Base-by-base conservation (phyloP, 2,329 filamentous ascomycete species). In the Fusarium acutatum region DNA sequence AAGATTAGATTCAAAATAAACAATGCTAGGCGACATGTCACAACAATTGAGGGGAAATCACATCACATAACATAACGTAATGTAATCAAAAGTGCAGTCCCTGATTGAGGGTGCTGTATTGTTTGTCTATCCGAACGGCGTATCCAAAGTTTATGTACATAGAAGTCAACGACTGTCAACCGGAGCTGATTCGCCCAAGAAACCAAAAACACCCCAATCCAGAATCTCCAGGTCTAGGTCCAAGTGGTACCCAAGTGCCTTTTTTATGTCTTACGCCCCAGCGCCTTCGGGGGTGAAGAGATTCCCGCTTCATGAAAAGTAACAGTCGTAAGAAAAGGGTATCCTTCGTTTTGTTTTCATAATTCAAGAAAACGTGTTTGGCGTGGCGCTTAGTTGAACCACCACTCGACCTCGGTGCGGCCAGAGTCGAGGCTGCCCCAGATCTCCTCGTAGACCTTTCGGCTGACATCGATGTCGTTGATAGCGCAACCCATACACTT, bases 401-500 rank as follows among this genome's bases (percentile, higher is more conserved):
- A 85, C 87, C 88, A 90, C 35, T 78, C 75, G 57, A 84, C 81
- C 7, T 75, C 54, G 37, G 75, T 75, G 61, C 86, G 84, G 34
- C 88, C 88, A 38, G 80, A 77, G 28, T 74, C 82, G n/a, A 87
- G 80, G 32, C 81, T 78, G 62, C 82, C 85, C 56, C 83, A 87
- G 60, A 93, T 83, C 26, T 86, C 83, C n/a, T 77, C 72, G 82
- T 91, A 92, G 69, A 88, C 82, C 75, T 86, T 85, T 69, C 85
- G 82, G 73, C 87, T 89, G 74, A 92, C 85, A 77, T 94, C 92
- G 54, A 94, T 88, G 76, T 86, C 84, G 44, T 80, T 72, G 38
- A 76, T 59, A 54, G 58, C 78, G 81, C 94, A 96, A 76, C 91
- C 91, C 83, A 89, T 88, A 86, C 94, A 96, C 84, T 93, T 94